Conservation (phyloP, 495 filamentous ascomycete species). For the Delitschia confertaspora region DNA sequence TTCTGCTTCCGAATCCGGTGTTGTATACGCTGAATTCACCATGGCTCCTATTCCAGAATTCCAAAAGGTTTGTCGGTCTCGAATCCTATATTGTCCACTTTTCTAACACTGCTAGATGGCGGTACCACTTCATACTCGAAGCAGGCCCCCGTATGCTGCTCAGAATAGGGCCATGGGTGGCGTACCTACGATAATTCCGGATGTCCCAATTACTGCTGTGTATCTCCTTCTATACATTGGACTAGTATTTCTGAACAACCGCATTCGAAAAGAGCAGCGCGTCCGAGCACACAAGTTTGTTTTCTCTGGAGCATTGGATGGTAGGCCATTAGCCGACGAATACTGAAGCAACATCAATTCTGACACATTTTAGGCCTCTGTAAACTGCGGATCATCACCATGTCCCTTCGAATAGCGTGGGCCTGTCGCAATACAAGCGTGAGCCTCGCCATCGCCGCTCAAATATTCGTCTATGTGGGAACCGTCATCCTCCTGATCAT, state of each 20-base stretch:
- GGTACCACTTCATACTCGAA: no score
- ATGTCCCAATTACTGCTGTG: constrained; percentile 30
- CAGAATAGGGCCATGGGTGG: constrained; percentile 28
- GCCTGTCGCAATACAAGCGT: constrained; percentile 41
- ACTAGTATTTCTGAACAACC: constrained; percentile 26
- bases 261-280: constrained; percentile 27
- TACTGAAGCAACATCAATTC: not conserved
- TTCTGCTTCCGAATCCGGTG: no score
- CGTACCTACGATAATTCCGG: constrained; percentile 27
- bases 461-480: constrained; percentile 41
- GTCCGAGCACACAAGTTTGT: constrained; percentile 30
- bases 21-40: no score
- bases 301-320: constrained; percentile 57
- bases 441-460: constrained; percentile 56
- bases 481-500: constrained; percentile 33
- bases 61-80: no score
- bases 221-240: constrained; percentile 34
- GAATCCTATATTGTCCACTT: no score
- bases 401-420: constrained; percentile 57
- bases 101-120: no score
- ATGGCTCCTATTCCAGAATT: no score
- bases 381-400: constrained; percentile 58
- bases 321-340: constrained; percentile 25
- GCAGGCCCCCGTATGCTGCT: constrained; percentile 32
- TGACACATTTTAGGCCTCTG: constrained; percentile 47